Percentiles rank a stretch among this genome's conserved stretches.
These are phyloP conservation scores for Penicillium bovifimosum DNA, from an alignment of 495 filamentous ascomycete species.

Conservation along the genomic window DNA sequence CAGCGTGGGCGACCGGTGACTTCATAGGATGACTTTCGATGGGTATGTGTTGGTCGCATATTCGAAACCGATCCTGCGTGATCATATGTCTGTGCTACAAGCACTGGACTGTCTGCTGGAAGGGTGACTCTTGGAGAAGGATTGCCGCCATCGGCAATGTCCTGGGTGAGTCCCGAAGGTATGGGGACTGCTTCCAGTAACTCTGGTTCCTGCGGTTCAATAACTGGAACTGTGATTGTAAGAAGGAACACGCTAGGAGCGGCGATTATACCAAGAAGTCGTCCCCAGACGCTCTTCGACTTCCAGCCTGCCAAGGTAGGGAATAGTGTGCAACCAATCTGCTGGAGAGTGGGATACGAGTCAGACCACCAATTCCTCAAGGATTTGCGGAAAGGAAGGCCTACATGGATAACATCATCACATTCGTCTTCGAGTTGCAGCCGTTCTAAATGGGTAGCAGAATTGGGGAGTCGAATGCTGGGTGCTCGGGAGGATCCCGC, in stretches of 20 bases:
- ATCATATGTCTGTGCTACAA: constrained; percentile 17
- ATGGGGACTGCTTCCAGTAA: constrained; percentile 29
- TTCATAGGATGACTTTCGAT: constrained; percentile 13
- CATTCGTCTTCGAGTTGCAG: constrained; percentile 28
- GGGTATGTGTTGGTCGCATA: constrained; percentile 8
- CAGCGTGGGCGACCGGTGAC: constrained; percentile 24
- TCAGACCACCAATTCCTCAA: constrained; percentile 68
- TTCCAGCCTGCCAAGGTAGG: constrained; percentile 79
- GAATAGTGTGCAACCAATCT: constrained; percentile 73
- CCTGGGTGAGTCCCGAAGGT: constrained; percentile 36
- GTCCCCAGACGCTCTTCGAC: constrained; percentile 71
- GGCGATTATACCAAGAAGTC: constrained; percentile 68
- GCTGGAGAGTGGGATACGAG: constrained; percentile 56
- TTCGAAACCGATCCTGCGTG: constrained; percentile 7
- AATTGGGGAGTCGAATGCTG: constrained; percentile 47
- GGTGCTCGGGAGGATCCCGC: constrained; percentile 44
- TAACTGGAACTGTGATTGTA: constrained; percentile 86
- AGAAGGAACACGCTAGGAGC: constrained; percentile 87
- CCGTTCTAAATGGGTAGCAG: constrained; percentile 45
- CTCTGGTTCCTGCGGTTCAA: constrained; percentile 60
- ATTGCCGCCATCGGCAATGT: constrained; percentile 20
- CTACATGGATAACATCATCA: constrained; percentile 16
- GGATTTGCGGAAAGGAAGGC: constrained; percentile 1
- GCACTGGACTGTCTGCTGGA: constrained; percentile 41
- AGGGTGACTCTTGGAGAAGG: constrained; percentile 31